phyloP scores from a whole-genome alignment of 140 eudicot species.

The Flaveria floridana region DNA sequence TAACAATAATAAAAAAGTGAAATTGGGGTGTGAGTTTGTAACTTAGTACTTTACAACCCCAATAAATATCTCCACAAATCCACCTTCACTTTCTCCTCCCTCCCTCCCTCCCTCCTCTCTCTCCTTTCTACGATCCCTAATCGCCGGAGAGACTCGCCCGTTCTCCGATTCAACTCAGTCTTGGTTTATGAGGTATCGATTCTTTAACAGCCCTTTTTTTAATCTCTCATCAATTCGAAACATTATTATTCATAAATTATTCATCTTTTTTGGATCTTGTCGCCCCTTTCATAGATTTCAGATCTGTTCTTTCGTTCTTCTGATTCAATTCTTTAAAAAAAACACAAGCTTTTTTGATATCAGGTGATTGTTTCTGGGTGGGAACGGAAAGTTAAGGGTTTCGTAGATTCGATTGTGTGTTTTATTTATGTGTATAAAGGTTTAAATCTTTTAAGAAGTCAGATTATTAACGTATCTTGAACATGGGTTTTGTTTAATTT shows the following conservation, averaged over 20 bases:
- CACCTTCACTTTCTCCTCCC: background rate
- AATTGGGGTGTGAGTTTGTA: slow-evolving; percentile 21
- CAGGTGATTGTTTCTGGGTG: slow-evolving; percentile 2
- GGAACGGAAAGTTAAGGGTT: slow-evolving; percentile 25
- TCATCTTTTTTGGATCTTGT: slow-evolving; percentile 3
- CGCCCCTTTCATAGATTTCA: slow-evolving; percentile 18
- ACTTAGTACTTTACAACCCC: background rate
- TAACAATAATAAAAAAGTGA: background rate
- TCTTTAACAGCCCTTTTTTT: background rate
- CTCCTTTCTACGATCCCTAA: slow-evolving; percentile 29
- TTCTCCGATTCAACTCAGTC: slow-evolving; percentile 49
- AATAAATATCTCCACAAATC: slow-evolving; percentile 38
- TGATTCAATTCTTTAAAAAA: background rate
- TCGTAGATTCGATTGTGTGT: slow-evolving; percentile 23
- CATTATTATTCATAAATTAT: background rate
- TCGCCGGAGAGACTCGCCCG: slow-evolving; percentile 45
- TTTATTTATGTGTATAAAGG: background rate
- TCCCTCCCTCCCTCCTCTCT: slow-evolving; percentile 13
- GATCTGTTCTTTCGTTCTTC: slow-evolving; percentile 25
- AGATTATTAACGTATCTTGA: background rate
- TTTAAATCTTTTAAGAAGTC: background rate
- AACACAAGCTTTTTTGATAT: background rate
- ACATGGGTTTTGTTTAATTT: background rate
- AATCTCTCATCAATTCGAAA: background rate
- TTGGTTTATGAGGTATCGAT: slow-evolving; percentile 75